phyloP scores from a whole-genome alignment of 108 stramenopile genomes.

The Parmales sp. region DNA sequence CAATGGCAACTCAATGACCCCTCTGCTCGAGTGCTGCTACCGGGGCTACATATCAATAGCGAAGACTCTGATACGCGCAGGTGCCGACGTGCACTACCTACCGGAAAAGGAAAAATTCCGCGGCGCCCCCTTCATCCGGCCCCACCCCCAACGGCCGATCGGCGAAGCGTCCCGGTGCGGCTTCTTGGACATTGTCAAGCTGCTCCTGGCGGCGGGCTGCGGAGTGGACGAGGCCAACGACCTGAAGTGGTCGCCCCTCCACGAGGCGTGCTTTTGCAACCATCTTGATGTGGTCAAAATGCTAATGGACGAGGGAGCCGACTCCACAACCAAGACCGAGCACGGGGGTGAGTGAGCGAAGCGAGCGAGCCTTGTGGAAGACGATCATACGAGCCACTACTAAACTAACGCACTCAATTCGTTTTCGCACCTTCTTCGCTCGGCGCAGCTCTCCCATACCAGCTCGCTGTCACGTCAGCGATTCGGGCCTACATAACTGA shows the following conservation, averaged over 20 bases:
- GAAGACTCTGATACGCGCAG: neutral
- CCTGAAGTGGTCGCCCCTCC: conserved; percentile 41
- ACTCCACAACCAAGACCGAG: conserved; percentile 23
- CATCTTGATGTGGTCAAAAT: conserved; percentile 29
- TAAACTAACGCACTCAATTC: too few species aligned
- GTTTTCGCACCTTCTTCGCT: too few species aligned
- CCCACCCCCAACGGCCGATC: conserved; percentile 34
- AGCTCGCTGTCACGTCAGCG: conserved; percentile 21
- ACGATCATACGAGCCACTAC: too few species aligned
- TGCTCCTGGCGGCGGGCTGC: conserved; percentile 27
- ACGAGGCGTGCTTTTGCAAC: conserved; percentile 44
- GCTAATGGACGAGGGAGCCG: conserved; percentile 32
- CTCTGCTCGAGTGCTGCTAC: conserved; percentile 36
- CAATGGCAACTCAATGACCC: conserved; percentile 29
- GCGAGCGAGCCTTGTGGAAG: too few species aligned
- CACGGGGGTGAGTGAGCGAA: too few species aligned
- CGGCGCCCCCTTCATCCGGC: conserved; percentile 27
- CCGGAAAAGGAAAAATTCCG: conserved; percentile 12
- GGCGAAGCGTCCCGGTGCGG: conserved; percentile 38
- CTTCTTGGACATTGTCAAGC: conserved; percentile 23
- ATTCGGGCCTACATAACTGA: conserved; percentile 23
- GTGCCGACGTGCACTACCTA: neutral
- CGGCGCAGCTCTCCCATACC: conserved; percentile 35
- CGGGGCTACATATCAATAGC: conserved; percentile 32
- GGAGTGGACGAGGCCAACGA: conserved; percentile 23